Evolutionary conservation across 2,329 filamentous ascomycete species (phyloP).

Genomic region (Phoma sp.): DNA sequence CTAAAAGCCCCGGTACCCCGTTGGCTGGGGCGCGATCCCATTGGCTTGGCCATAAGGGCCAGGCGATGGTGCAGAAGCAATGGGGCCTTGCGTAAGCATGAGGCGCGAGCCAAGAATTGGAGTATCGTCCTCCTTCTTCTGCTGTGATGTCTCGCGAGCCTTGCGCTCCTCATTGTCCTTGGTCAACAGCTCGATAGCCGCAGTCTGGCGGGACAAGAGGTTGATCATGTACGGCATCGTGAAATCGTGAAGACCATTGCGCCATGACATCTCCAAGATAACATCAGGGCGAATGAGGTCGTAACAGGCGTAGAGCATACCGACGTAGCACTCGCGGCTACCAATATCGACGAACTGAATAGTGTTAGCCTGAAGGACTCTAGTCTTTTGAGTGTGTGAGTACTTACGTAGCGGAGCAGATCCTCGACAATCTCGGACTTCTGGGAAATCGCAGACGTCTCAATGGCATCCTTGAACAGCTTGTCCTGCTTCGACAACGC

Average conservation of each 20-base stretch:
- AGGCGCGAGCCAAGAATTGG: constrained; percentile 91
- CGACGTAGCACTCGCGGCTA: constrained; percentile 99
- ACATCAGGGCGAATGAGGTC: constrained; percentile 93
- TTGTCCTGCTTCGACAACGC: constrained; percentile 98
- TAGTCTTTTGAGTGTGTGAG: background rate
- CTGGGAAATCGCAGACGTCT: constrained; percentile 90
- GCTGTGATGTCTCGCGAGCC: constrained; percentile 70
- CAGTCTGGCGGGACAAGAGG: constrained; percentile 88
- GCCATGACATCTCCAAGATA: constrained; percentile 96
- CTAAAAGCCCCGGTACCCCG: constrained; percentile 60
- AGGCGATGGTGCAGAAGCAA: constrained; percentile 64
- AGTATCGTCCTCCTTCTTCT: constrained; percentile 91
- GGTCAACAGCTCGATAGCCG: constrained; percentile 83
- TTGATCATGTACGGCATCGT: constrained; percentile 99
- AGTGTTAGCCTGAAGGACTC: constrained; percentile 41
- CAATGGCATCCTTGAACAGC: constrained; percentile 98
- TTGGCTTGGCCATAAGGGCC: constrained; percentile 81
- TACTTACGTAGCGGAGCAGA: constrained; percentile 92
- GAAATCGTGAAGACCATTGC: constrained; percentile 91
- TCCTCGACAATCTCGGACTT: constrained; percentile 96
- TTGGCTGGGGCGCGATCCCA: constrained; percentile 87
- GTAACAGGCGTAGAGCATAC: constrained; percentile 98
- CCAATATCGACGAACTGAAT: constrained; percentile 96
- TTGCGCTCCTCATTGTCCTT: constrained; percentile 97
- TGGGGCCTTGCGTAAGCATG: constrained; percentile 93